A percentile compares a stretch with the other conserved stretches of the same genome.
phyloP scores from a whole-genome alignment of 2,329 filamentous ascomycete genomes.

The Leptographium flavum region DNA sequence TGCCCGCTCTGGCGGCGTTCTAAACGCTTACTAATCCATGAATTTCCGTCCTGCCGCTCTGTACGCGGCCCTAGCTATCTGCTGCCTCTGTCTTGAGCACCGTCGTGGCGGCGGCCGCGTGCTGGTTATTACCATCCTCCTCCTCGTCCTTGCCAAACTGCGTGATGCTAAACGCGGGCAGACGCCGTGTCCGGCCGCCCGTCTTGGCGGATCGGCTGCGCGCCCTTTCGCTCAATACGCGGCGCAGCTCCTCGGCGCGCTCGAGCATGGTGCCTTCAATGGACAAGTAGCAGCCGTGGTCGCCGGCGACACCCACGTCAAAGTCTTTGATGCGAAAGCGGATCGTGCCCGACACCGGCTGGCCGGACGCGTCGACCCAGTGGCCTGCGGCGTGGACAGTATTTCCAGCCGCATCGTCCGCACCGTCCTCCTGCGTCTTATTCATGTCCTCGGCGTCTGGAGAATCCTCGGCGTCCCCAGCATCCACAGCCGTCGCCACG shows the following conservation, averaged over 20 bases:
- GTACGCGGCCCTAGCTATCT: no score
- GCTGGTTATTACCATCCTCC: slow-evolving; percentile 30
- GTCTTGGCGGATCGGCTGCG: slow-evolving; percentile 22
- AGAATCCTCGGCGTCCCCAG: not conserved
- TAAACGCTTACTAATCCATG: not conserved
- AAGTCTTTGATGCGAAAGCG: slow-evolving; percentile 74
- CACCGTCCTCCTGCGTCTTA: slow-evolving; percentile 14
- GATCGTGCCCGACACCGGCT: slow-evolving; percentile 55
- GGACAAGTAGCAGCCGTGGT: slow-evolving; percentile 67
- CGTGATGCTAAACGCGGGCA: slow-evolving; percentile 43
- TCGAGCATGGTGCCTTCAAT: slow-evolving; percentile 79
- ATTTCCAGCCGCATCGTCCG: slow-evolving; percentile 3
- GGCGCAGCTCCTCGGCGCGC: slow-evolving; percentile 47
- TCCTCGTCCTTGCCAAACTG: slow-evolving; percentile 32
- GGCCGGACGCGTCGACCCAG: slow-evolving; percentile 60
- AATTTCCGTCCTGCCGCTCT: no score
- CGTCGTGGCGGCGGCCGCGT: slow-evolving; percentile 18
- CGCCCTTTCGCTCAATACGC: slow-evolving; percentile 39
- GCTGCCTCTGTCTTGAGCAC: slow-evolving; percentile 21
- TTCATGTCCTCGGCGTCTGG: slow-evolving; percentile 4
- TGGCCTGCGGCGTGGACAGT: slow-evolving; percentile 46
- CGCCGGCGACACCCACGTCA: slow-evolving; percentile 61
- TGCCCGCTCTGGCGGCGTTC: no score
- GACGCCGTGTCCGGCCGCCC: slow-evolving; percentile 18
- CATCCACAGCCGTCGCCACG: slow-evolving; percentile 15